Evolutionary conservation across 1,139 yeast genomes (phyloP), one percentile per base, ranked within the genome.

Genomic region (Yamadazyma pseudoaaseri): DNA sequence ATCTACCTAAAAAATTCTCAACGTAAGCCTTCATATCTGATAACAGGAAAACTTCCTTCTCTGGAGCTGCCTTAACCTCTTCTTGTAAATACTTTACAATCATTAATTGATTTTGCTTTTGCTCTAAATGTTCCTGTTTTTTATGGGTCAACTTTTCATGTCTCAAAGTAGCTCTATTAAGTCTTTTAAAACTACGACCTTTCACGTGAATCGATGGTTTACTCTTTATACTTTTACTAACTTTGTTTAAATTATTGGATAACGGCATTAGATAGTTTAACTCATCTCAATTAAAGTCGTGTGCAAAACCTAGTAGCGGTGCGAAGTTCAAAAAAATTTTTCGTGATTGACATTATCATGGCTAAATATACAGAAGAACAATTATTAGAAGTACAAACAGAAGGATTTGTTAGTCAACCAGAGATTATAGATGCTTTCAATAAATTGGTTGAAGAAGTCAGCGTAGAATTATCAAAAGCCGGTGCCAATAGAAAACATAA

Each of bases 121-220:
- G 77, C 35, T 81, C 82, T 22, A 72, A 59, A 43, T 76, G 76
- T 28, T 67, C 65, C 29, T 63, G 58, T 52, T 82, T 84, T 54
- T 74, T 78, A 34, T 66, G 67, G 29, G 71, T 73, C 34, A 90
- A 64, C 56, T 84, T 86, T 31, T 72, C 73, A 43, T 87, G 94
- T 56, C 97, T 73, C 30, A 87, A 62, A 1, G 94, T 79, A n/a
- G 97, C 97, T 43, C 94, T 69, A 41, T 81, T 82, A 37, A 90
- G 65, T 57, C 85, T 89, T 56, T 84, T 83, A 60, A 86, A 84
- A 58, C 86, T 89, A 36, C 97, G 74, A 6, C 97, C 96, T 52
- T 82, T 83, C 26, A 95, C 89, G 56, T 90, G 97, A 46, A 90
- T 70, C 20, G 73, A 65, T 13, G 81, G 79, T 29, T 77, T 79